These are phyloP conservation scores for Aspergillus sojae DNA, from an alignment of 2,329 filamentous ascomycete genomes.

Conservation along the genomic window DNA sequence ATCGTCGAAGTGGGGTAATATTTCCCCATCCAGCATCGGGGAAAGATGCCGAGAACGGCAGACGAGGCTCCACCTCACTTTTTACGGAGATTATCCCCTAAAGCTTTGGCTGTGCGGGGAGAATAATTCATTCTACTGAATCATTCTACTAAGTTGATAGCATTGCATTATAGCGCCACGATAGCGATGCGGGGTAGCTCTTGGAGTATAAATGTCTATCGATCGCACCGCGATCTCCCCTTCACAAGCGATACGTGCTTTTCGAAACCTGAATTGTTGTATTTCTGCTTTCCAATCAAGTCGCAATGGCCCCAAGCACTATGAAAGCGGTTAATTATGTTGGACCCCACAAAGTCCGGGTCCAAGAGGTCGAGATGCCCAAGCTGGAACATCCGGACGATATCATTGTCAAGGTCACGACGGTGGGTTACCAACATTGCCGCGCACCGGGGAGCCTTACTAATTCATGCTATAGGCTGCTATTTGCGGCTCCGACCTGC, in stretches of 20 bases:
- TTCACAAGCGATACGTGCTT: background rate
- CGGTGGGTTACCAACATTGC: conserved; percentile 47
- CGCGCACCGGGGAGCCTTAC: background rate
- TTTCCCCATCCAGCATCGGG: background rate
- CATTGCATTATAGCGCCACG: background rate
- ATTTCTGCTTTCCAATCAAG: background rate
- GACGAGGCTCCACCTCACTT: background rate
- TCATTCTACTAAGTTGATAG: background rate
- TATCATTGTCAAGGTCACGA: conserved; percentile 67
- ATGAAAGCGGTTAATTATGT: conserved; percentile 69
- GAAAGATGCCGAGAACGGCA: background rate
- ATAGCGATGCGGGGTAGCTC: background rate
- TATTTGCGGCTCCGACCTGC: conserved; percentile 58
- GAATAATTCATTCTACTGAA: background rate
- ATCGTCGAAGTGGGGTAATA: background rate
- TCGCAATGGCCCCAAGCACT: conserved; percentile 29
- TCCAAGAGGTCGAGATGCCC: conserved; percentile 62
- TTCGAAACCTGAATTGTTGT: background rate
- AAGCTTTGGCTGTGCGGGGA: background rate
- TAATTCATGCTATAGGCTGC: conserved; percentile 36
- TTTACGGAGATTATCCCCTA: background rate
- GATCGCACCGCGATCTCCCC: background rate
- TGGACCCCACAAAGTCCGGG: conserved; percentile 63
- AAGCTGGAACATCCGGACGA: conserved; percentile 66
- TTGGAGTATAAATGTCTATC: background rate